phyloP scores from a whole-genome alignment of 345 rosid species.

The Nasturtium officinale region DNA sequence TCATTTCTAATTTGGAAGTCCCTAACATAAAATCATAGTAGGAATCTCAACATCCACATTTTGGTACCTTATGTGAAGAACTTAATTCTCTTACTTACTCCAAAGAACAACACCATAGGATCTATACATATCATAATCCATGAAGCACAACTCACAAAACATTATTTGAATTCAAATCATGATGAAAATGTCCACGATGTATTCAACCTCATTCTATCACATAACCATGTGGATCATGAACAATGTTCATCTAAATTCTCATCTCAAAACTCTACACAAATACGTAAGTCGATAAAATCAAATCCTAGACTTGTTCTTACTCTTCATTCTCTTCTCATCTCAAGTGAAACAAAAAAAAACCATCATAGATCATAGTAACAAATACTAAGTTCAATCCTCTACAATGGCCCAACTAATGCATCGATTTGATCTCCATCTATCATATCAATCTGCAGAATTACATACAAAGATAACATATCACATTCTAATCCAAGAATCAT shows the following conservation, averaged over 20 bases:
- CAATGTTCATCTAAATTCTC: background rate
- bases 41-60: too few species aligned
- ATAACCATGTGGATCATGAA: background rate
- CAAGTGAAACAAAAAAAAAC: background rate
- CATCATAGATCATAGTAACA: background rate
- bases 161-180: background rate
- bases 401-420: background rate
- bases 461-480: background rate
- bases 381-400: background rate
- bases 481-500: background rate
- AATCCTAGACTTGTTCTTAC: background rate
- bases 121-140: too few species aligned
- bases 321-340: background rate
- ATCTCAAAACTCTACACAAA: background rate
- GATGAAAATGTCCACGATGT: too few species aligned
- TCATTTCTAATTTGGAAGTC: too few species aligned
- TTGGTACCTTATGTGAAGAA: too few species aligned
- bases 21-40: too few species aligned
- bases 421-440: background rate
- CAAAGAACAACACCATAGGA: background rate
- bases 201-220: background rate
- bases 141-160: background rate
- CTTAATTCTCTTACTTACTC: too few species aligned
- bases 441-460: background rate
- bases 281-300: too few species aligned